Percentiles rank a stretch among this genome's conserved stretches.
These are phyloP conservation scores for Pyrenochaeta sp. DNA, from an alignment of 2,329 filamentous ascomycete genomes.

Conservation along the genomic window DNA sequence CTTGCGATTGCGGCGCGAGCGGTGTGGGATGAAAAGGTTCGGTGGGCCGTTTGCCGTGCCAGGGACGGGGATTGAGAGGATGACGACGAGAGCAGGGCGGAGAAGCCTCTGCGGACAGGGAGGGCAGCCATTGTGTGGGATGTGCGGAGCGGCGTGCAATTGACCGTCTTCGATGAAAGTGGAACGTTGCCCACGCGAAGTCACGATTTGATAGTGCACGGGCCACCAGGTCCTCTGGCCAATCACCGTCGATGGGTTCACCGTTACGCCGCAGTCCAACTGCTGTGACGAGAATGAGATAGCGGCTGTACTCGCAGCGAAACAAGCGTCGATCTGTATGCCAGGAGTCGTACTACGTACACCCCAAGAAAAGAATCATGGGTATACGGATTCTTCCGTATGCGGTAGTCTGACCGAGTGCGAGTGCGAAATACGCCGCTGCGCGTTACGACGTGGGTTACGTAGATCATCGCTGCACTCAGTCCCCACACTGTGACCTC, in stretches of 20 bases:
- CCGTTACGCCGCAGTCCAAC: neutral
- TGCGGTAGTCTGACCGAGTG: neutral
- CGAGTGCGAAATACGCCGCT: neutral
- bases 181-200: conserved; percentile 16
- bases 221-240: neutral
- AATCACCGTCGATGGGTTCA: conserved; percentile 2
- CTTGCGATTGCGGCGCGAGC: conserved; percentile 32
- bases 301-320: neutral
- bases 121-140: conserved; percentile 26
- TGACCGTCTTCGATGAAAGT: conserved; percentile 3
- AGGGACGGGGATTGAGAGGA: conserved; percentile 22
- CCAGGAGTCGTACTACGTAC: no score
- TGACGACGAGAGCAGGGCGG: conserved; percentile 22
- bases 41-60: conserved; percentile 21
- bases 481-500: neutral
- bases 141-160: neutral
- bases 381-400: neutral
- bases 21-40: conserved; percentile 31
- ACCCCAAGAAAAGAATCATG: neutral
- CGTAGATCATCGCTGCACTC: neutral
- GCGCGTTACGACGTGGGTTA: no score
- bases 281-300: neutral
- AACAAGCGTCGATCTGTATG: neutral
- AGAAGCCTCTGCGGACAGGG: conserved; percentile 27
- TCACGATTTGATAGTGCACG: conserved; percentile 17